Evolutionary conservation across 1,139 yeast genomes (phyloP).

Genomic region (Keqinozyma sinolaborantium): DNA sequence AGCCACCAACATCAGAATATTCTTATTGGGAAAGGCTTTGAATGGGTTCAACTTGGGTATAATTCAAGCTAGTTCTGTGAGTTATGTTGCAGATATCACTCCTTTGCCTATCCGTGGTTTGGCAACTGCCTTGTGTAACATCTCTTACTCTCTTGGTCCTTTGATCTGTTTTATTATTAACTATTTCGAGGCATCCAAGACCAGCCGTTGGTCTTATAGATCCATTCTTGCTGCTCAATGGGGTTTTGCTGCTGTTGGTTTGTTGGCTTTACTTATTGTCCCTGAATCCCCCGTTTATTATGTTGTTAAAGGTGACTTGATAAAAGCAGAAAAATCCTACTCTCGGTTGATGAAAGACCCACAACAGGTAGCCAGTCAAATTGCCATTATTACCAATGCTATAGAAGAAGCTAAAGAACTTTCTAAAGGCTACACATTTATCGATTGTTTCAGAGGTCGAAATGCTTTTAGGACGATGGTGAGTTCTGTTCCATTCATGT

Average conservation of each 20-base stretch:
- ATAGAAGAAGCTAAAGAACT: slow-evolving; percentile 12
- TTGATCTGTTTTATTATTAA: slow-evolving; percentile 18
- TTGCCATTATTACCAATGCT: slow-evolving; percentile 14
- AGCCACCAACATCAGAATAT: slow-evolving; percentile 11
- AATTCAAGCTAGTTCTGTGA: slow-evolving; percentile 14
- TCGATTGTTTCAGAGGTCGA: slow-evolving; percentile 14
- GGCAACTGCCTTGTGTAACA: slow-evolving; percentile 16
- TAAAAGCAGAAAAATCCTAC: slow-evolving; percentile 3
- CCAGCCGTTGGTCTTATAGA: slow-evolving; percentile 14
- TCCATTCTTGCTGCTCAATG: slow-evolving; percentile 18
- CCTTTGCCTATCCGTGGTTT: slow-evolving; percentile 16
- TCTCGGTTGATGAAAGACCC: slow-evolving; percentile 2
- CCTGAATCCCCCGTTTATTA: slow-evolving; percentile 18
- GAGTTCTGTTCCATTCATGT: slow-evolving; percentile 13
- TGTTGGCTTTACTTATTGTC: slow-evolving; percentile 10
- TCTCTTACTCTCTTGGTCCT: slow-evolving; percentile 22
- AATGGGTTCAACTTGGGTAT: slow-evolving; percentile 17
- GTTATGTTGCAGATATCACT: slow-evolving; percentile 16
- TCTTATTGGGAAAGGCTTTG: slow-evolving; percentile 15
- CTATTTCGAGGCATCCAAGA: slow-evolving; percentile 10
- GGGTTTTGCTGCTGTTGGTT: slow-evolving; percentile 14
- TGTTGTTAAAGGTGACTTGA: slow-evolving; percentile 10
- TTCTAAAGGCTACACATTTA: slow-evolving; percentile 9
- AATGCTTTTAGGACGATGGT: slow-evolving; percentile 15
- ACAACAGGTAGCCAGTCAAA: slow-evolving; percentile 8